Evolutionary conservation across 768 basidiomycete species (phyloP).

Genomic region (Amanita jacksonii): DNA sequence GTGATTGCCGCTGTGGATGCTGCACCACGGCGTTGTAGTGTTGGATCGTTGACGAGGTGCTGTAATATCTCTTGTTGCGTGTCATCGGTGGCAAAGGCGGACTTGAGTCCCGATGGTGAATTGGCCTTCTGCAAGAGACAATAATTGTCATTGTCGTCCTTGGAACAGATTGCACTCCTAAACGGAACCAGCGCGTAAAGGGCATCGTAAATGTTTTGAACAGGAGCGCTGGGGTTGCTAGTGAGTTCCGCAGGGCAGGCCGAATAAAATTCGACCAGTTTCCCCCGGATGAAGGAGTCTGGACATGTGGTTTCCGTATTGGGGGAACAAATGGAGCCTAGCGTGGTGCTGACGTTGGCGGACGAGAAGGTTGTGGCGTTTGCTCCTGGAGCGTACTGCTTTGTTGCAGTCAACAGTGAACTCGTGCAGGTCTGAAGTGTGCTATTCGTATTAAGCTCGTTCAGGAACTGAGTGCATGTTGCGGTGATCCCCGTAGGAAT

Average conservation of each 20-base stretch:
- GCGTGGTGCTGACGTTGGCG: constrained; percentile 37
- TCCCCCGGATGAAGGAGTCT: constrained; percentile 43
- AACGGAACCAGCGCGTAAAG: constrained; percentile 68
- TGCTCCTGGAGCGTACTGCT: constrained; percentile 41
- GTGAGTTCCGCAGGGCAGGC: constrained; percentile 69
- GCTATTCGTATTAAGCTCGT: constrained; percentile 50
- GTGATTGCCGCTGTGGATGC: constrained; percentile 24
- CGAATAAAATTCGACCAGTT: constrained; percentile 60
- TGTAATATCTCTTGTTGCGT: constrained; percentile 14
- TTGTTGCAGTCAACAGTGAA: constrained; percentile 50
- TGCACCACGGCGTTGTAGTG: constrained; percentile 21
- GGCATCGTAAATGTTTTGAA: constrained; percentile 67
- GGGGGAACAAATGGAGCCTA: constrained; percentile 47
- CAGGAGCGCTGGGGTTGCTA: constrained; percentile 31
- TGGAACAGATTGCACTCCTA: constrained; percentile 59
- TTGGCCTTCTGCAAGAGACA: constrained; percentile 49
- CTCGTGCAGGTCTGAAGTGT: constrained; percentile 50
- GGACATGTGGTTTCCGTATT: constrained; percentile 42
- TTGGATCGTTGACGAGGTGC: constrained; percentile 16
- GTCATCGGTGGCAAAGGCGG: constrained; percentile 14
- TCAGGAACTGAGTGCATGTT: constrained; percentile 50
- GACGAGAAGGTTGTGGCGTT: constrained; percentile 31
- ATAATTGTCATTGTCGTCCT: constrained; percentile 60
- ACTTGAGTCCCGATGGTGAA: constrained; percentile 17
- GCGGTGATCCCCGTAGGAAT: constrained; percentile 61